phyloP scores from a whole-genome alignment of 768 basidiomycete species.

The Suillus lakei region DNA sequence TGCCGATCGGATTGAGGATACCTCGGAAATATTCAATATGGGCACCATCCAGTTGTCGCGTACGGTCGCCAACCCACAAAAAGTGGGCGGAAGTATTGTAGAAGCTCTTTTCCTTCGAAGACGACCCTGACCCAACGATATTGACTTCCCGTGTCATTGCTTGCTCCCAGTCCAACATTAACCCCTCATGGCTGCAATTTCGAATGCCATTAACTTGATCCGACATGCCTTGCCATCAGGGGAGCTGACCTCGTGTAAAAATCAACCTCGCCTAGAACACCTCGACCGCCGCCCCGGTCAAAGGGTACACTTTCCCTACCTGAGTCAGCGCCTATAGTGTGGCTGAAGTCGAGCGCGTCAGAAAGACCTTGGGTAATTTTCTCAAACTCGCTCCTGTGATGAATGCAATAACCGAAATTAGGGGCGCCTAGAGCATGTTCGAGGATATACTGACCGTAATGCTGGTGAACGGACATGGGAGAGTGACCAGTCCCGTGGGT shows the following conservation, averaged over 20 bases:
- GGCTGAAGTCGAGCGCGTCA: constrained; percentile 93
- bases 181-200: constrained; percentile 78
- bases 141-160: constrained; percentile 77
- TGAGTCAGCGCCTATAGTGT: constrained; percentile 80
- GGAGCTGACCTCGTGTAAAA: constrained; percentile 82
- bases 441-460: constrained; percentile 54
- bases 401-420: constrained; percentile 17
- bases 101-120: constrained; percentile 42
- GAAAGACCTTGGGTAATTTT: constrained; percentile 81
- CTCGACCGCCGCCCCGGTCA: constrained; percentile 72
- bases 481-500: constrained; percentile 92
- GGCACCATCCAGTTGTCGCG: constrained; percentile 87
- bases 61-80: constrained; percentile 97
- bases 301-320: constrained; percentile 52
- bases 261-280: constrained; percentile 85
- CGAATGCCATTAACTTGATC: not conserved
- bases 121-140: not conserved
- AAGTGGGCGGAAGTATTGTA: constrained; percentile 96
- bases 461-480: constrained; percentile 86
- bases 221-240: not conserved
- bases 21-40: constrained; percentile 96
- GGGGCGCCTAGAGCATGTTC: constrained; percentile 6
- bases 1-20: constrained; percentile 90
- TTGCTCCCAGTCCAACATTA: constrained; percentile 92
- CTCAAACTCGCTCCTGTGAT: constrained; percentile 77